phyloP scores from a whole-genome alignment of 805 yeast species.

The Tetrapisispora arboricola region DNA sequence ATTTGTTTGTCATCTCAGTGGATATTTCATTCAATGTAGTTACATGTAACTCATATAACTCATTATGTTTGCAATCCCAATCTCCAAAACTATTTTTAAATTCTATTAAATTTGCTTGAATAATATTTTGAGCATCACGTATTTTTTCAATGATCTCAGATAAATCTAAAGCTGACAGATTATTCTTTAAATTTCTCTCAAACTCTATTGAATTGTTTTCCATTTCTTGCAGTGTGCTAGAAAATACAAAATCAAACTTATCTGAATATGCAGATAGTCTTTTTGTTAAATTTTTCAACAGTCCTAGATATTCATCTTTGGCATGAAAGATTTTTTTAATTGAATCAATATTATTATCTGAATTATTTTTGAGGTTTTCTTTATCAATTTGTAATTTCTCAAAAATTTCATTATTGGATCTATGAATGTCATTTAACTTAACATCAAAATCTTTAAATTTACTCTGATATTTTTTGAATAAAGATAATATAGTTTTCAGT shows the following conservation, averaged over 20 bases:
- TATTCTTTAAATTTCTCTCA: not conserved
- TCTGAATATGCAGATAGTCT: conserved; percentile 6
- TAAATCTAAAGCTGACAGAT: not conserved
- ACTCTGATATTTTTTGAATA: conserved; percentile 14
- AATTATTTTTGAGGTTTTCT: conserved; percentile 7
- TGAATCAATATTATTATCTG: conserved; percentile 10
- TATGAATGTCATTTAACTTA: conserved; percentile 12
- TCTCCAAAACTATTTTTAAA: not conserved
- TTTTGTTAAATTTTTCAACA: conserved; percentile 5
- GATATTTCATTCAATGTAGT: not conserved
- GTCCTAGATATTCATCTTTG: conserved; percentile 2
- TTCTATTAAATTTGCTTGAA: not conserved
- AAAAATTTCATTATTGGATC: conserved; percentile 9
- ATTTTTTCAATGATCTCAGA: not conserved
- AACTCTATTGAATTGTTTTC: conserved; percentile 3
- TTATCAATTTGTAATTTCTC: conserved; percentile 10
- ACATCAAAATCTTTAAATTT: conserved; percentile 9
- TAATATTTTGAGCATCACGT: not conserved
- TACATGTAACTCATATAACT: not conserved
- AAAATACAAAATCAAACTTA: conserved; percentile 4
- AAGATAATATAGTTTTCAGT: conserved; percentile 1
- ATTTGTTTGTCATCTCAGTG: not conserved
- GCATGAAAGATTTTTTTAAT: conserved; percentile 7
- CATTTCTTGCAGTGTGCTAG: conserved; percentile 6
- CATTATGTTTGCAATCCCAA: not conserved